Evolutionary conservation across 1,139 yeast species (phyloP).

Genomic region (Candida pseudoviswanathii): DNA sequence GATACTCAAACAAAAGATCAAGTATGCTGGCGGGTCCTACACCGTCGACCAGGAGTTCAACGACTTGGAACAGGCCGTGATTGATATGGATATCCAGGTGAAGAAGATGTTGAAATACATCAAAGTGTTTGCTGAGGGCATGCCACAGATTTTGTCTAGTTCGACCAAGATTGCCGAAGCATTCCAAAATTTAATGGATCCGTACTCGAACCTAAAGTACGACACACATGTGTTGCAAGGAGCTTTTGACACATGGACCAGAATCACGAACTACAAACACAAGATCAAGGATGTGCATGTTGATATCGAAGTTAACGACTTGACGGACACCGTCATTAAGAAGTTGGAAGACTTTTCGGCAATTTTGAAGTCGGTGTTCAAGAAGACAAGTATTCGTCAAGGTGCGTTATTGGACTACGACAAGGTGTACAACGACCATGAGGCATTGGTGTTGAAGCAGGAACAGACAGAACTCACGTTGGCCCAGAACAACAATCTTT

Average conservation of each 20-base stretch:
- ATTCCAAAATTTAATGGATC: slow-evolving; percentile 29
- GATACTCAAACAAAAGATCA: slow-evolving; percentile 31
- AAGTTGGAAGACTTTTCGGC: slow-evolving; percentile 24
- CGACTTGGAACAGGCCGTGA: slow-evolving; percentile 19
- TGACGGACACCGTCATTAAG: slow-evolving; percentile 7
- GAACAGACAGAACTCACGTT: slow-evolving; percentile 24
- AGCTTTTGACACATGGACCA: slow-evolving; percentile 15
- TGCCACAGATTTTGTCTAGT: slow-evolving; percentile 17
- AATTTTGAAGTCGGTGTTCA: slow-evolving; percentile 28
- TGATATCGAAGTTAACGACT: slow-evolving; percentile 9
- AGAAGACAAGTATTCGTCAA: slow-evolving; percentile 30
- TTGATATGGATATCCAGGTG: slow-evolving; percentile 6
- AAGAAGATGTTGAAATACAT: slow-evolving; percentile 4
- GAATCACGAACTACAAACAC: slow-evolving; percentile 12
- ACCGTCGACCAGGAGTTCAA: slow-evolving; percentile 46
- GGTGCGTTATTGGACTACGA: slow-evolving; percentile 40
- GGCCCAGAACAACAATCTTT: slow-evolving; percentile 33
- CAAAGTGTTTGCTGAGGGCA: slow-evolving; percentile 15
- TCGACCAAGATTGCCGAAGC: slow-evolving; percentile 21
- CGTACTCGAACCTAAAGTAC: slow-evolving; percentile 22
- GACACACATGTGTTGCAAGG: slow-evolving; percentile 8
- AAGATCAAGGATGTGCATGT: slow-evolving; percentile 8
- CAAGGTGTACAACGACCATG: slow-evolving; percentile 26
- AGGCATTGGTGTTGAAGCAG: slow-evolving; percentile 26
- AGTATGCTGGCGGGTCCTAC: slow-evolving; percentile 25